Percentiles rank a stretch among this genome's conserved stretches.
Conservation (phyloP, 176 grass and related monocot genomes). For the Raddia guianensis region DNA sequence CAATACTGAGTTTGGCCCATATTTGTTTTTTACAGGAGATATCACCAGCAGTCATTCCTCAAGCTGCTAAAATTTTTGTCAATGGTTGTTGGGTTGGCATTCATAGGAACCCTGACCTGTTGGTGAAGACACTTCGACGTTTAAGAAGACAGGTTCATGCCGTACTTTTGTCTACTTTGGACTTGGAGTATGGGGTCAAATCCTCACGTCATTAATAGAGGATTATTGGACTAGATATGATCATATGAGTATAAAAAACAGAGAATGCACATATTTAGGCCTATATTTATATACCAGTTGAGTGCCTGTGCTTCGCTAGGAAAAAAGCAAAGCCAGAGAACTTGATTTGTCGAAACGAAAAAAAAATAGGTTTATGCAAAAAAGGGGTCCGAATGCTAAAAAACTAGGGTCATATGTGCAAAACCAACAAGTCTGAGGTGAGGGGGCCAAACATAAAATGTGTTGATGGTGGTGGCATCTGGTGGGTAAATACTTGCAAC, state of each 20-base stretch:
- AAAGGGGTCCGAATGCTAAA: too few species aligned
- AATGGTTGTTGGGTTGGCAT: constrained; percentile 98
- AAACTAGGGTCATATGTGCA: too few species aligned
- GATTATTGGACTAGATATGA: not conserved
- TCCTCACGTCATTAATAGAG: not conserved
- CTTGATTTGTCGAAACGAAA: too few species aligned
- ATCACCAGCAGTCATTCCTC: constrained; percentile 92
- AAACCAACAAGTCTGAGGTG: too few species aligned
- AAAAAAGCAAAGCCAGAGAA: too few species aligned
- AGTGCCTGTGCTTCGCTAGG: too few species aligned
- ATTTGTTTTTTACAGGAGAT: constrained; percentile 71
- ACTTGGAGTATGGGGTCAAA: not conserved
- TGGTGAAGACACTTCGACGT: constrained; percentile 81
- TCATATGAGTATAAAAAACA: not conserved
- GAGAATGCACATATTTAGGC: not conserved
- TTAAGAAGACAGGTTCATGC: constrained; percentile 84
- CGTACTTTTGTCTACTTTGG: constrained; percentile 25
- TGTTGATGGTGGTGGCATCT: too few species aligned
- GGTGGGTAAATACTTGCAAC: too few species aligned
- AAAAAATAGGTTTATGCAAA: too few species aligned
- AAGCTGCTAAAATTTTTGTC: constrained; percentile 95
- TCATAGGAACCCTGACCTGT: constrained; percentile 80
- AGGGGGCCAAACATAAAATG: too few species aligned
- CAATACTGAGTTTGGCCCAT: constrained; percentile 9
- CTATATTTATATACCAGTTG: not conserved